Evolutionary conservation across 345 rosid genomes (phyloP).

Genomic region (Rhodomyrtus tomentosa): DNA sequence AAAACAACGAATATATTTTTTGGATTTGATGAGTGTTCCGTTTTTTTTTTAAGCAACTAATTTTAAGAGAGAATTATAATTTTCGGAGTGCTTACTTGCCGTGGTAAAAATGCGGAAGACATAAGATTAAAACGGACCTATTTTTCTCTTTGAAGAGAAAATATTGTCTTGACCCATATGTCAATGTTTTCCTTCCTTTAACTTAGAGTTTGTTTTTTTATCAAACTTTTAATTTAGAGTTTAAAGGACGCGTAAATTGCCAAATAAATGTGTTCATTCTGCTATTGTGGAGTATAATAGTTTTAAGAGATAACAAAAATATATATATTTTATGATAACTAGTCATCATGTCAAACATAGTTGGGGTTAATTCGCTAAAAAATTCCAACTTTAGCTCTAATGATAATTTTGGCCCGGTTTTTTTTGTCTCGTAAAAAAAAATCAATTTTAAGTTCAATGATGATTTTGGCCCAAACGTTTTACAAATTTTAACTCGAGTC

Average conservation of each 20-base stretch:
- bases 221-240: not conserved
- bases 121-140: not conserved
- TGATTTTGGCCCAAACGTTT: too few relatives aligned
- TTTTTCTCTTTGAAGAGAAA: not conserved
- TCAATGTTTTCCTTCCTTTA: not conserved
- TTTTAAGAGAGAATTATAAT: not conserved
- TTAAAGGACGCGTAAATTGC: not conserved
- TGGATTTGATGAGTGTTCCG: not conserved
- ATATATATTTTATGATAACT: not conserved
- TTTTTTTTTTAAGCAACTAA: not conserved
- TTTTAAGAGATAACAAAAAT: not conserved
- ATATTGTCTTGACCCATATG: not conserved
- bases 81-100: not conserved
- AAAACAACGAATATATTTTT: too few relatives aligned
- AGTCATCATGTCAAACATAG: not conserved
- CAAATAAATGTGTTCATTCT: too few relatives aligned
- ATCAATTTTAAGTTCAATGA: too few relatives aligned
- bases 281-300: not conserved
- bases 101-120: fast-evolving
- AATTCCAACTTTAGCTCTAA: too few relatives aligned
- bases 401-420: too few relatives aligned
- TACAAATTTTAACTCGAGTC: too few relatives aligned
- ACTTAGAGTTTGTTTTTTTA: not conserved
- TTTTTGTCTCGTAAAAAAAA: too few relatives aligned
- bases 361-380: too few relatives aligned